These are phyloP conservation scores for Larix kaempferi DNA, from an alignment of 75 land plant species.

Conservation along the genomic window DNA sequence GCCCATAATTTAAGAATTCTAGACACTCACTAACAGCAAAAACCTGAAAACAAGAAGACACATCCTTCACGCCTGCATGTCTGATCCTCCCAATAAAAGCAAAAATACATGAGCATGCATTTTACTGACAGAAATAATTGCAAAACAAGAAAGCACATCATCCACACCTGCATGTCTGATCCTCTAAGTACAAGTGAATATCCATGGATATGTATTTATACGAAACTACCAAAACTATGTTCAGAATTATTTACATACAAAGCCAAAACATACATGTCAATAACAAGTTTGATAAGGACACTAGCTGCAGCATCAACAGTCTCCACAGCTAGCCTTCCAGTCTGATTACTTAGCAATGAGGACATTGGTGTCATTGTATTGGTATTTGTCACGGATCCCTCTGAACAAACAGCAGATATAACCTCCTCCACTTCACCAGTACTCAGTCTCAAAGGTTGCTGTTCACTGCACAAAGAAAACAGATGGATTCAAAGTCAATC, in stretches of 20 bases:
- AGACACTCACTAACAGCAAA: not conserved
- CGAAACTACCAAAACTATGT: not conserved
- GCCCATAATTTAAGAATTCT: no score
- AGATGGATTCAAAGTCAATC: not conserved
- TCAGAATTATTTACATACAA: no score
- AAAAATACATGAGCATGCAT: not conserved
- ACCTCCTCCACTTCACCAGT: conserved; percentile 88
- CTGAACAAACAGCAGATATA: conserved; percentile 91
- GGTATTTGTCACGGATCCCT: conserved; percentile 41
- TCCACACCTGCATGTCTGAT: not conserved
- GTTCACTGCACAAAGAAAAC: conserved; percentile 68
- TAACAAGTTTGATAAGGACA: conserved; percentile 95
- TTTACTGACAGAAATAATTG: not conserved
- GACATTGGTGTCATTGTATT: conserved; percentile 36
- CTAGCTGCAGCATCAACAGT: conserved; percentile 94
- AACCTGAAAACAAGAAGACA: not conserved
- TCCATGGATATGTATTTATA: not conserved
- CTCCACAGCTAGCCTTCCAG: conserved; percentile 55
- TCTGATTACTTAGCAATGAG: conserved; percentile 46
- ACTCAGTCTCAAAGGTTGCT: conserved; percentile 90
- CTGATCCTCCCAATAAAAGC: not conserved
- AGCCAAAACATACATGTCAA: conserved; percentile 84
- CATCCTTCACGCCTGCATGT: not conserved
- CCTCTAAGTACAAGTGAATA: not conserved
- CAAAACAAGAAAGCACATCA: not conserved